Percentiles rank a stretch among this genome's conserved stretches.
phyloP scores from a whole-genome alignment of 2,329 filamentous ascomycete genomes.

The Helotiales sp. region DNA sequence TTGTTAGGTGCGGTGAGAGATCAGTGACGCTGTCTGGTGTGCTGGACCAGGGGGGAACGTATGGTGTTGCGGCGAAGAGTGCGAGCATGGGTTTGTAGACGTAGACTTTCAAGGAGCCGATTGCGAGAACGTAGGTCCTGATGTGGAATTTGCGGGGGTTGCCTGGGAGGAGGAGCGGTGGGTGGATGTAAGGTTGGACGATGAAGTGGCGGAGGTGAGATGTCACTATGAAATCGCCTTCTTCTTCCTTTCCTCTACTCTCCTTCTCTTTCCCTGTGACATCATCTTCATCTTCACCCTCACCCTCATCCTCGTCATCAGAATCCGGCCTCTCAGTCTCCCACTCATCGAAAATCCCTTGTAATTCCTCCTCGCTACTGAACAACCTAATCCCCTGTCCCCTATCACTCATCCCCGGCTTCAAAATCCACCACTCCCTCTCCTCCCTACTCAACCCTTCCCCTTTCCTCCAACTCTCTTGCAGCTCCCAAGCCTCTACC shows the following conservation, averaged over 20 bases:
- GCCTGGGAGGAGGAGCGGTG: slow-evolving; percentile 72
- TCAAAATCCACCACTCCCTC: slow-evolving; percentile 95
- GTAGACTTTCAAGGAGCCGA: slow-evolving; percentile 78
- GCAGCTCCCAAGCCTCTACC: slow-evolving; percentile 85
- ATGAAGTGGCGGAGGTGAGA: slow-evolving; percentile 96
- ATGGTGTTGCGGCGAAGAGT: slow-evolving; percentile 81
- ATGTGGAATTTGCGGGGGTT: slow-evolving; percentile 89
- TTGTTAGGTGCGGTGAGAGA: slow-evolving; percentile 84
- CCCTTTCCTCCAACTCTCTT: slow-evolving; percentile 77
- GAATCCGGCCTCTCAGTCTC: slow-evolving; percentile 71
- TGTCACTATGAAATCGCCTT: slow-evolving; percentile 69
- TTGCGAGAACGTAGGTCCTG: slow-evolving; percentile 84
- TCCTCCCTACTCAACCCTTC: slow-evolving; percentile 49
- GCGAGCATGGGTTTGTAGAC: slow-evolving; percentile 93
- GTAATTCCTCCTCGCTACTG: slow-evolving; percentile 81
- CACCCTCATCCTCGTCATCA: slow-evolving; percentile 65
- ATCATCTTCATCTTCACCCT: slow-evolving; percentile 61
- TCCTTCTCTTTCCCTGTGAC: slow-evolving; percentile 56
- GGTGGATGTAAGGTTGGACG: slow-evolving; percentile 92
- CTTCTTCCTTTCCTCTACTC: slow-evolving; percentile 56
- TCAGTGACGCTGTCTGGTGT: slow-evolving; percentile 47
- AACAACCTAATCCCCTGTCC: slow-evolving; percentile 94
- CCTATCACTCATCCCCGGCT: slow-evolving; percentile 96
- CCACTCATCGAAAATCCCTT: slow-evolving; percentile 89
- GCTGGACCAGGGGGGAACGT: slow-evolving; percentile 64